phyloP scores from a whole-genome alignment of 1,139 yeast species.

The Kodamaea sp. region DNA sequence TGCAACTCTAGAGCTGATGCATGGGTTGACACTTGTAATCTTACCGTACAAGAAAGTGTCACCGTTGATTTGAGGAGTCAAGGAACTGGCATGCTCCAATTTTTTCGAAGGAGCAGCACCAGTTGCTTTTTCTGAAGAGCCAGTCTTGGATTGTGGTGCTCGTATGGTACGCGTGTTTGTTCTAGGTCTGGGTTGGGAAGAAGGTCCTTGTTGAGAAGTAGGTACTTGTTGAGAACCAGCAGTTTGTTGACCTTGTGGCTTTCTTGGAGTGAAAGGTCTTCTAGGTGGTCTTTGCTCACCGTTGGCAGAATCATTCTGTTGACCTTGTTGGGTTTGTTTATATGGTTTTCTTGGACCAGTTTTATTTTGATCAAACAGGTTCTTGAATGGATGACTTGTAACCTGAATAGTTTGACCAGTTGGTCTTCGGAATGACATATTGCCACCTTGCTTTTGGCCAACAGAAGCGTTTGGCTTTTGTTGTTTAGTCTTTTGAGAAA shows the following conservation, averaged over 20 bases:
- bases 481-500: background rate
- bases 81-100: conserved; percentile 16
- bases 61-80: conserved; percentile 23
- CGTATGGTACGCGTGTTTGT: conserved; percentile 5
- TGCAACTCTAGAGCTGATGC: conserved; percentile 37
- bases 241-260: background rate
- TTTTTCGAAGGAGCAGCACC: conserved; percentile 11
- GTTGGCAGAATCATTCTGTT: background rate
- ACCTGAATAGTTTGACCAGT: background rate
- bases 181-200: conserved; percentile 3
- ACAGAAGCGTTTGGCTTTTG: conserved; percentile 1
- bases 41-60: conserved; percentile 42
- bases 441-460: conserved; percentile 1
- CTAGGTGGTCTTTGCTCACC: too few species aligned
- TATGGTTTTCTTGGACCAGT: background rate
- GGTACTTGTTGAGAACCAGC: too few species aligned
- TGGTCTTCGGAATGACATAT: background rate
- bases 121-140: conserved; percentile 4
- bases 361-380: background rate
- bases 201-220: too few species aligned
- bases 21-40: conserved; percentile 29
- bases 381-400: background rate
- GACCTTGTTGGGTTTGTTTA: background rate
- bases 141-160: background rate
- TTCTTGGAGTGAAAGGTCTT: conserved; percentile 1